Evolutionary conservation across 2,329 filamentous ascomycete species (phyloP), one percentile per base, ranked within the genome.

Genomic region (Leptographium flavum): DNA sequence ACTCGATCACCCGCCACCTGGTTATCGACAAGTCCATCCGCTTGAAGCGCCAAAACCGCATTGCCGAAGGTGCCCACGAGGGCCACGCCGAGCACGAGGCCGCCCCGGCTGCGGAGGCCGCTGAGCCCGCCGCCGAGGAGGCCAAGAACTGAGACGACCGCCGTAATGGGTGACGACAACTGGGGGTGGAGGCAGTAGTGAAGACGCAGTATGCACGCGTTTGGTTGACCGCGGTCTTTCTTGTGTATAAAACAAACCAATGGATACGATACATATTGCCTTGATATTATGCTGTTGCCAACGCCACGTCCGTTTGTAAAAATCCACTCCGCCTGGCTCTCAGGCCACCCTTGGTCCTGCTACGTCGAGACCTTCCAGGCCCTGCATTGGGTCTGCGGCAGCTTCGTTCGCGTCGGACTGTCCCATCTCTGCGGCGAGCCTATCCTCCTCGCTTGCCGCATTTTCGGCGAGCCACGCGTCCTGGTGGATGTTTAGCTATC

Each of bases 391-490:
- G 65, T 96, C 87, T 55, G 81, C 76, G 1, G 74, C 72, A 38
- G 65, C 70, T 48, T 71, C 67, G 19, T 53, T 73, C 74, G 10
- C 8, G 31, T 67, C 66, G 45, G 63, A 65, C 48, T 63, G 63
- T 52, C 68, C 68, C 53, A 72, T 67, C 37, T 81, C 77, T 5
- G 58, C 66, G 25, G 72, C 78, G 53, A 75, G 57, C 46, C 73
- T 74, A 57, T 92, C 85, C 60, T 92, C 87, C 51, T 92, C 85
- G 50, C 77, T 80, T 45, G 85, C 84, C 39, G 86, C 86, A 68
- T 95, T 76, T 59, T 93, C 83, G 37, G 87, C 84, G 57, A 96
- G 67, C 78, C 92, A 98, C 35, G 84, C 84, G 68, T 98, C 93
- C 90, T 96, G 54, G 46, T 45, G 31, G 17, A 23, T 21, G 38